Evolutionary conservation across 176 grass and related monocot species (phyloP).

Genomic region (Carex kokanica): DNA sequence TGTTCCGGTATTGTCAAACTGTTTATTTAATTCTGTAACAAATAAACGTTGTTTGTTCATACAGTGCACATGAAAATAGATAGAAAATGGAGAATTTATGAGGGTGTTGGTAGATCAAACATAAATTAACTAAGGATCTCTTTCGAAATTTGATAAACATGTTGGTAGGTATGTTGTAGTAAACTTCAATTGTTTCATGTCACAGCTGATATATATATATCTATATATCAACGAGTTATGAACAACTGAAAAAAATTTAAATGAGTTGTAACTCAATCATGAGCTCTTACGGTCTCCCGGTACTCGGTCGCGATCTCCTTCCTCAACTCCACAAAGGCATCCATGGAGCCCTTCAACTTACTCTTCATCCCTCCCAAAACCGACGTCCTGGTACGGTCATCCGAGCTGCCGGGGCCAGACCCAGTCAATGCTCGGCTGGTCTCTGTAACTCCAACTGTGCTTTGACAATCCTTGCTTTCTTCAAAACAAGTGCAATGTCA

Average conservation of each 20-base stretch:
- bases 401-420: constrained; percentile 41
- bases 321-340: constrained; percentile 42
- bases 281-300: constrained; percentile 36
- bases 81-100: not conserved
- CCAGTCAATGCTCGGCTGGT: constrained; percentile 34
- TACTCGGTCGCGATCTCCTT: constrained; percentile 45
- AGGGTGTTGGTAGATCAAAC: not conserved
- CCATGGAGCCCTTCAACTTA: constrained; percentile 51
- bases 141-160: not conserved
- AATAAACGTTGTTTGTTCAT: not conserved
- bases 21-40: not conserved
- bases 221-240: not conserved
- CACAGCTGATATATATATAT: no score
- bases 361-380: constrained; percentile 40
- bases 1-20: no score
- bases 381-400: constrained; percentile 36
- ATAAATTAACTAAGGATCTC: not conserved
- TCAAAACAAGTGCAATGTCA: constrained; percentile 24
- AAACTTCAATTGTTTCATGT: not conserved
- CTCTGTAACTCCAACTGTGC: constrained; percentile 39
- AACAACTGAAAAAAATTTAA: not conserved
- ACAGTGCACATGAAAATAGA: not conserved
- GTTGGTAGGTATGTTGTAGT: not conserved
- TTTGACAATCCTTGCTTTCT: constrained; percentile 41
- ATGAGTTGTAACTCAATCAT: no score